Evolutionary conservation across 2,329 filamentous ascomycete species (phyloP), one percentile per base, ranked within the genome.

Genomic region (Chaetomiaceae sp.): DNA sequence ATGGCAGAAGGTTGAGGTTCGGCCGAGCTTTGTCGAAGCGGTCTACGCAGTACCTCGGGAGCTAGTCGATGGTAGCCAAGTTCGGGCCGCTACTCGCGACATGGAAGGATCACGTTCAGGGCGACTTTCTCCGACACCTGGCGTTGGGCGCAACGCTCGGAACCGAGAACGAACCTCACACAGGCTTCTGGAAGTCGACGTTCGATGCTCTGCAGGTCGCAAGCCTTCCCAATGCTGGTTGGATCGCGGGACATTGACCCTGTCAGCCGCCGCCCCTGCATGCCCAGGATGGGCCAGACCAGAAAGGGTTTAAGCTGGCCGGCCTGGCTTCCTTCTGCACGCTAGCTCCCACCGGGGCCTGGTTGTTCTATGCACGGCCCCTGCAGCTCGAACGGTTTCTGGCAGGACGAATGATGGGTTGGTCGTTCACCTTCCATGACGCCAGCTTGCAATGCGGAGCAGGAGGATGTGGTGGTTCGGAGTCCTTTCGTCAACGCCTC

Each of bases 201-300:
- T 30, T n/a, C n/a, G 40, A 10, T 41, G 34, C 29, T 32, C 20
- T n/a, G n/a, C 18, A 32, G 43, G 22, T 45, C 42, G 45, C 33
- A 41, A 30, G 19, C 39, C 27, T 47, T 34, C 26, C 42, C 36
- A 24, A 27, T 47, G 40, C 24, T 50, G 45, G 43, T 48, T 52
- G 51, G 53, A 30, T 45, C 42, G 46, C 35, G 42, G 46, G 45
- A 51, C 43, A 38, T 40, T 42, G 43, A 42, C 40, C 44, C 39
- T 43, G 38, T 47, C 46, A 48, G 47, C 50, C 49, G 41, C 45
- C 29, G 45, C 47, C 51, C 49, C 51, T 51, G 48, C 45, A 49
- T 47, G 30, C 18, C 37, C 38, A 35, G 7, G 26, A 42, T 19
- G 12, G 20, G 24, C 29, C 22, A 35, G 41, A 6, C 42, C 38